Percentiles rank a stretch among this genome's conserved stretches.
Conservation (phyloP, 2,329 filamentous ascomycete genomes). For the Kalaharituber pfeilii region DNA sequence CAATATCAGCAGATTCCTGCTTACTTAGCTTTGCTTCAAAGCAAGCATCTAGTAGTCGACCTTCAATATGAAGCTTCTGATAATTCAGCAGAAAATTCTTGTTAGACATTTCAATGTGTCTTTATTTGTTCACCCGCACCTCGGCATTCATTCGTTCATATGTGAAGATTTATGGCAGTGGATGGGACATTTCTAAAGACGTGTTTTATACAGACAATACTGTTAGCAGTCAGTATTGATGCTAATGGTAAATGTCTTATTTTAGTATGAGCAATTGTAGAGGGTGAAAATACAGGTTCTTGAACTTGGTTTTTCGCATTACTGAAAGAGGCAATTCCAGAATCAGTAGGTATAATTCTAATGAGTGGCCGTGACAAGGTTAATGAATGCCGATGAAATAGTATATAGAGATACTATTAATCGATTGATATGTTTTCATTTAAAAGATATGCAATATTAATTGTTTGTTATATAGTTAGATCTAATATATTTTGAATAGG, state of each 20-base stretch:
- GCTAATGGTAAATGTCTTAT: conserved; percentile 10
- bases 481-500: neutral
- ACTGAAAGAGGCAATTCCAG: neutral
- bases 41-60: neutral
- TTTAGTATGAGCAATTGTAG: conserved; percentile 13
- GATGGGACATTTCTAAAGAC: conserved; percentile 8
- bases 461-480: conserved; percentile 3
- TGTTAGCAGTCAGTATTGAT: conserved; percentile 13
- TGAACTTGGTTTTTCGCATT: conserved; percentile 6
- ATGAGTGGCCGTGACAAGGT: conserved; percentile 10
- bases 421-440: conserved; percentile 3
- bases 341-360: conserved; percentile 1
- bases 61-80: neutral
- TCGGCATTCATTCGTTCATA: neutral
- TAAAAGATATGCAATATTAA: neutral
- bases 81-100: neutral
- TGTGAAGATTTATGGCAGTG: conserved; percentile 3
- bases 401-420: neutral
- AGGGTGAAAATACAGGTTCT: conserved; percentile 6
- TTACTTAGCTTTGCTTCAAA: conserved; percentile 1
- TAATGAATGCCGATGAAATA: conserved; percentile 2
- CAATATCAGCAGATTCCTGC: conserved; percentile 2
- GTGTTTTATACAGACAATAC: conserved; percentile 3
- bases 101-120: conserved; percentile 3
- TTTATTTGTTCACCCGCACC: conserved; percentile 3